Evolutionary conservation across 2,329 filamentous ascomycete genomes (phyloP).

Genomic region (Pseudogymnoascus verrucosus): DNA sequence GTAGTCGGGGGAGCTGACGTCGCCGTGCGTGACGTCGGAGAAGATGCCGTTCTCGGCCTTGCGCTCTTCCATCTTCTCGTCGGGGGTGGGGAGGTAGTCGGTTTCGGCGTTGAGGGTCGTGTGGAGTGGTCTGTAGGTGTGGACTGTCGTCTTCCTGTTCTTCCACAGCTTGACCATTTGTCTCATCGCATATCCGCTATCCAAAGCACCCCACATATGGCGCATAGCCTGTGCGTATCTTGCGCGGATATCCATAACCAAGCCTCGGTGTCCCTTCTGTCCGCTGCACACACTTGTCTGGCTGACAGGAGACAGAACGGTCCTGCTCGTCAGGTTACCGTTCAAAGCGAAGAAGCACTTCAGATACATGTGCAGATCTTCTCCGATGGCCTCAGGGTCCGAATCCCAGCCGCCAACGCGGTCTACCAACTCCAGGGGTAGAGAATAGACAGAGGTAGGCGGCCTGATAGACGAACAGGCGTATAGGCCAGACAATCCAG

Average conservation of each 20-base stretch:
- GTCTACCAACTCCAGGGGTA: conserved; percentile 59
- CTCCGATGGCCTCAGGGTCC: conserved; percentile 62
- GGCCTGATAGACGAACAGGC: conserved; percentile 55
- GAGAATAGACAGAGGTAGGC: conserved; percentile 66
- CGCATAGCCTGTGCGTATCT: conserved; percentile 65
- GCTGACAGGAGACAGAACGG: conserved; percentile 61
- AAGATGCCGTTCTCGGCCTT: conserved; percentile 42
- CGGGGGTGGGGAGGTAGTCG: conserved; percentile 18
- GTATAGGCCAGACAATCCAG: conserved; percentile 62
- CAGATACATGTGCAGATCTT: conserved; percentile 70
- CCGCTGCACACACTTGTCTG: conserved; percentile 63
- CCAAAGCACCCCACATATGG: conserved; percentile 69
- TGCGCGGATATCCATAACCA: conserved; percentile 50
- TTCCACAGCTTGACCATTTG: conserved; percentile 50
- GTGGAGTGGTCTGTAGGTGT: conserved; percentile 49
- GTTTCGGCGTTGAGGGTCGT: conserved; percentile 34
- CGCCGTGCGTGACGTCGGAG: conserved; percentile 46
- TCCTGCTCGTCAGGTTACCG: conserved; percentile 56
- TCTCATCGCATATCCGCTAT: conserved; percentile 57
- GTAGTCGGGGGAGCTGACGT: conserved; percentile 44
- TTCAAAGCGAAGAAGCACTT: conserved; percentile 71
- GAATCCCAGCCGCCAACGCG: conserved; percentile 66
- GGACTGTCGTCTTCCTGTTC: conserved; percentile 47
- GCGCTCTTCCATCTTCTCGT: conserved; percentile 1
- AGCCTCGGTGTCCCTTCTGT: conserved; percentile 42